Percentiles rank a stretch among this genome's conserved stretches.
These are phyloP conservation scores for Ceratocystis huliohia DNA, from an alignment of 2,329 filamentous ascomycete species.

Conservation along the genomic window DNA sequence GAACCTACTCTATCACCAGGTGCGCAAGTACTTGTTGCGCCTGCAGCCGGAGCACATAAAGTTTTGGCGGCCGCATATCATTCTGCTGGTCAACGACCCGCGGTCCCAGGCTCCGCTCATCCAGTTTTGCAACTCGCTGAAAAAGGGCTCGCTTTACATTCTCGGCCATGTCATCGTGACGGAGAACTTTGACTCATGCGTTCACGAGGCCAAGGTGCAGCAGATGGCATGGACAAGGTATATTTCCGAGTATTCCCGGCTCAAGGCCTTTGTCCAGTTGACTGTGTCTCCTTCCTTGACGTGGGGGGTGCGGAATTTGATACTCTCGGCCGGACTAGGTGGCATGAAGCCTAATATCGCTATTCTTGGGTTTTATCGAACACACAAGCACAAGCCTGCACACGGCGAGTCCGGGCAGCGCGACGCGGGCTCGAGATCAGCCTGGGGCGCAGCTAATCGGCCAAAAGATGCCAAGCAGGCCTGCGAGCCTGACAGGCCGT, in stretches of 20 bases:
- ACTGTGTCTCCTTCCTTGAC: conserved; percentile 70
- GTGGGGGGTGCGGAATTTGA: conserved; percentile 75
- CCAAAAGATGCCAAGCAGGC: neutral
- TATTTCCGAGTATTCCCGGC: conserved; percentile 66
- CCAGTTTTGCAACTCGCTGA: conserved; percentile 82
- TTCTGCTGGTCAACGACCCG: conserved; percentile 71
- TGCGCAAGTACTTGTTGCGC: conserved; percentile 75
- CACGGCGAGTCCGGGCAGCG: neutral
- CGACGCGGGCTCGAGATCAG: neutral
- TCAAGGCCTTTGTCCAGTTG: conserved; percentile 83
- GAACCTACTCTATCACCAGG: conserved; percentile 73
- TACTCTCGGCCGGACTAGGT: conserved; percentile 67
- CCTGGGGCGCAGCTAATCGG: neutral
- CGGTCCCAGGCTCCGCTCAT: conserved; percentile 72
- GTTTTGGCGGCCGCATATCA: conserved; percentile 81
- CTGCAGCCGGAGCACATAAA: conserved; percentile 81
- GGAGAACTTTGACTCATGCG: conserved; percentile 63
- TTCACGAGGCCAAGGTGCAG: conserved; percentile 69
- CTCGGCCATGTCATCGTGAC: conserved; percentile 81
- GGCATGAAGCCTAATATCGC: conserved; percentile 86
- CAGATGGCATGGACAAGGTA: conserved; percentile 76
- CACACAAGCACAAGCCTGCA: conserved; percentile 48
- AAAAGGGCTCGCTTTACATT: conserved; percentile 76
- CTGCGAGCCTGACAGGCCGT: too few species aligned
- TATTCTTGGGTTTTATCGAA: conserved; percentile 65